These are phyloP conservation scores for Posidonia oceanica DNA, from an alignment of 116 monocot species.

Conservation along the genomic window DNA sequence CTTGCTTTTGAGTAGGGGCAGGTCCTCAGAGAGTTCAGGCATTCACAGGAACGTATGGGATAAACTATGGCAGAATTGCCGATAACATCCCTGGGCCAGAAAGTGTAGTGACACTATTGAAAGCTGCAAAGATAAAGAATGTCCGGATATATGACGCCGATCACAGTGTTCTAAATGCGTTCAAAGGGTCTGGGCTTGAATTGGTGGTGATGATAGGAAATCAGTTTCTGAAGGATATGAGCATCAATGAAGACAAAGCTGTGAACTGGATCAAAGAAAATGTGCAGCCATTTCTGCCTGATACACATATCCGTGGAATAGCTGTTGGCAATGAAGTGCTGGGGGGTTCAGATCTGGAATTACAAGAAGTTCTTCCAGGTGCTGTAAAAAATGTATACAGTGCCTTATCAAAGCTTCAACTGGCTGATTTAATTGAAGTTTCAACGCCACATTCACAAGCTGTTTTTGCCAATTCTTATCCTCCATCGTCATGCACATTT, in stretches of 20 bases:
- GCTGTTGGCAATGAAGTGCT: conserved; percentile 46
- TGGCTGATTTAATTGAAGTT: conserved; percentile 29
- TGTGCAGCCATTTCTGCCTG: conserved; percentile 40
- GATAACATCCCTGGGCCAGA: conserved; percentile 50
- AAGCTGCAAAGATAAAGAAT: conserved; percentile 43
- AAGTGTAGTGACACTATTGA: conserved; percentile 32
- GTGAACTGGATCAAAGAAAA: conserved; percentile 47
- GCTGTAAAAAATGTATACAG: conserved; percentile 38
- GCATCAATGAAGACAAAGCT: conserved; percentile 23
- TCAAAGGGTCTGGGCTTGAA: conserved; percentile 42
- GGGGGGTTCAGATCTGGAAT: conserved; percentile 19
- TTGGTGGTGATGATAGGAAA: conserved; percentile 23
- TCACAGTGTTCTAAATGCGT: conserved; percentile 36
- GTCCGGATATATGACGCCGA: conserved; percentile 45
- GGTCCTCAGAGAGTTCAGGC: conserved; percentile 17
- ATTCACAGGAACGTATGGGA: conserved; percentile 39
- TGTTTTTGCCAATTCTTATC: conserved; percentile 40
- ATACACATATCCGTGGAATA: conserved; percentile 31
- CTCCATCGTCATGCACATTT: conserved; percentile 36
- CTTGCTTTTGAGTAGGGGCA: conserved; percentile 3
- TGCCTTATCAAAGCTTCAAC: conserved; percentile 23
- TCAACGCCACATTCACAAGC: conserved; percentile 42
- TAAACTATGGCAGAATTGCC: conserved; percentile 53
- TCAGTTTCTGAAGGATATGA: conserved; percentile 30
- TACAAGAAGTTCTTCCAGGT: conserved; percentile 29